These are phyloP conservation scores for Colletotrichum sublineola DNA, from an alignment of 2,329 filamentous ascomycete genomes.

Conservation along the genomic window DNA sequence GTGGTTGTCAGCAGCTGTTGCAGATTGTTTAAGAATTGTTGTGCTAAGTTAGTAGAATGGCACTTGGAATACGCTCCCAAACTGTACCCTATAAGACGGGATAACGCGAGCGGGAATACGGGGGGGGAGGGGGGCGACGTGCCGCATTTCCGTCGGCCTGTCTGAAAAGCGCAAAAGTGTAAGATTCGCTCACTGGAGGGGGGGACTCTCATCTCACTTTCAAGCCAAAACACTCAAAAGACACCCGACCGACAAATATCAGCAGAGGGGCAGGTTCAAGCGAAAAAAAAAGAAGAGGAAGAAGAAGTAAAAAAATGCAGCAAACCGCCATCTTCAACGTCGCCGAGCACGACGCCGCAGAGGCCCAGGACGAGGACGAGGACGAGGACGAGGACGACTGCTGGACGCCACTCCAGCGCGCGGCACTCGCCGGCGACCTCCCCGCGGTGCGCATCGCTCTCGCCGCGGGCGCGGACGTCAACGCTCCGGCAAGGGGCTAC, in stretches of 20 bases:
- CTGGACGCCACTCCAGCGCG: slow-evolving; percentile 54
- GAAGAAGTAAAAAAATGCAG: neutral
- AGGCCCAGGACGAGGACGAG: neutral
- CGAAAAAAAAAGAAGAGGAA: neutral
- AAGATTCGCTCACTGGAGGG: neutral
- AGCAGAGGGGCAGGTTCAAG: neutral
- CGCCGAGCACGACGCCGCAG: neutral
- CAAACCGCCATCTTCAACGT: neutral
- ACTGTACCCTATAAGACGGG: too few relatives aligned
- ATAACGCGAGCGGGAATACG: neutral
- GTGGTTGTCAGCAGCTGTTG: too few relatives aligned
- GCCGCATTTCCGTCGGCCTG: slow-evolving; percentile 23
- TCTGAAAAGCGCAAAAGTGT: neutral
- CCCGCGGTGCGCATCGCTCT: slow-evolving; percentile 46
- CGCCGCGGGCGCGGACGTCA: slow-evolving; percentile 47
- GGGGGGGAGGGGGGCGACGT: neutral
- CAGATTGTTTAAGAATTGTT: too few relatives aligned
- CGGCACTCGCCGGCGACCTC: slow-evolving; percentile 50
- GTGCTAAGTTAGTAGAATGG: too few relatives aligned
- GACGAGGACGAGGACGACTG: slow-evolving; percentile 46
- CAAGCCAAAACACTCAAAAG: neutral
- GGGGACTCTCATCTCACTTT: neutral
- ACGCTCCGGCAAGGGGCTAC: slow-evolving; percentile 51
- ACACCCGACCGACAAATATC: neutral
- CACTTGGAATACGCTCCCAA: neutral